Percentiles rank a stretch among this genome's conserved stretches.
These are phyloP conservation scores for Trypanosoma boissoni DNA, from an alignment of 208 protist genomes.

Conservation along the genomic window DNA sequence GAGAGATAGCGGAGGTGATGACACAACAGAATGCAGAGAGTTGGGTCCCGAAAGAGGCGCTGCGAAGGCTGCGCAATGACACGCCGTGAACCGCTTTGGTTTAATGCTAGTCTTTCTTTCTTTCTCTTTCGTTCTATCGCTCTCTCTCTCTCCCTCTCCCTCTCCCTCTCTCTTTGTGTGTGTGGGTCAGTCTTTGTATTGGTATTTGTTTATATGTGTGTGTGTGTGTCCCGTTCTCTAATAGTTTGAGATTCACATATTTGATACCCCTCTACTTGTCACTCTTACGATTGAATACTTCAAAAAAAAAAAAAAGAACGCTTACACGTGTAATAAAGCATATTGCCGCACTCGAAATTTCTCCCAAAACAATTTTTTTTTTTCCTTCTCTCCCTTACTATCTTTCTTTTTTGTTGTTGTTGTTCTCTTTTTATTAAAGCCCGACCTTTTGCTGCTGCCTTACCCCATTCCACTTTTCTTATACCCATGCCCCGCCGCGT, in stretches of 20 bases:
- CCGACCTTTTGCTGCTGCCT: no score
- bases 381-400: no score
- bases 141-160: background rate
- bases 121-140: background rate
- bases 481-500: no score
- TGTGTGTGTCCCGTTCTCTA: background rate
- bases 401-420: no score
- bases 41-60: slow-evolving; percentile 23
- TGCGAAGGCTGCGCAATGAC: slow-evolving; percentile 5
- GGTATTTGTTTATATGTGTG: background rate
- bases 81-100: no score
- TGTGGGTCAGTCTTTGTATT: background rate
- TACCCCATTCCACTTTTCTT: no score
- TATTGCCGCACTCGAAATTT: no score
- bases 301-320: background rate
- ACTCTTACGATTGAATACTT: background rate
- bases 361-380: no score
- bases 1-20: slow-evolving; percentile 24
- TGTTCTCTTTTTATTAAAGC: no score
- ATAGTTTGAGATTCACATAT: no score
- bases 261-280: no score
- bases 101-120: background rate
- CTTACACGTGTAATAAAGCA: no score
- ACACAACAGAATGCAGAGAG: slow-evolving; percentile 24
- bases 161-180: background rate